Conservation (phyloP, 2,329 filamentous ascomycete species). For the Lecanicillium sp. region DNA sequence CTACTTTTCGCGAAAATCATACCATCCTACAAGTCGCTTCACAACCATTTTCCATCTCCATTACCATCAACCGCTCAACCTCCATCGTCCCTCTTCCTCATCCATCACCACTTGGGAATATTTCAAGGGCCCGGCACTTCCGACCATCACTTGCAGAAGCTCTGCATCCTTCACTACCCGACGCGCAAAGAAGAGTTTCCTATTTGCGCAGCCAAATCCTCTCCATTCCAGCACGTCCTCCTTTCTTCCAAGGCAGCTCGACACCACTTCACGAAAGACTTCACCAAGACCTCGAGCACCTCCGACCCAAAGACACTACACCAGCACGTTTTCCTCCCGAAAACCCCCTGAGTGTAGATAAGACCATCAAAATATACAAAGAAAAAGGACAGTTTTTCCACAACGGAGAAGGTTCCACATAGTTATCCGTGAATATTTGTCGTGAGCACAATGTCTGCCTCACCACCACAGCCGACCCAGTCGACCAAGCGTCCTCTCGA, state of each 20-base stretch:
- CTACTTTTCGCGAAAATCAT: constrained; percentile 23
- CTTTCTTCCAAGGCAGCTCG: constrained; percentile 25
- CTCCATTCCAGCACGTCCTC: constrained; percentile 22
- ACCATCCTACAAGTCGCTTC: constrained; percentile 30
- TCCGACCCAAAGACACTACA: constrained; percentile 49
- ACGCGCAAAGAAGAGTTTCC: too few species aligned
- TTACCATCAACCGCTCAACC: constrained; percentile 19
- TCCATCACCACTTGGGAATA: constrained; percentile 17
- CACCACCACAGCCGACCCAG: constrained; percentile 57
- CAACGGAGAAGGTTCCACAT: constrained; percentile 17
- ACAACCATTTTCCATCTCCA: constrained; percentile 20
- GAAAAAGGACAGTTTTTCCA: constrained; percentile 11
- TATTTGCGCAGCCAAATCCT: constrained; percentile 6
- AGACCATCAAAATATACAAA: constrained; percentile 31
- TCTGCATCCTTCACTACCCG: constrained; percentile 2
- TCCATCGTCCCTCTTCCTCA: constrained; percentile 25
- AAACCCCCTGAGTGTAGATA: constrained; percentile 82
- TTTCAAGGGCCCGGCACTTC: constrained; percentile 10
- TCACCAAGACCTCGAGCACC: constrained; percentile 34
- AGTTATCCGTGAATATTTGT: constrained; percentile 8
- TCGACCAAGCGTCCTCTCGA: constrained; percentile 89
- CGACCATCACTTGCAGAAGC: constrained; percentile 14
- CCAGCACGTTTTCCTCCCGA: constrained; percentile 90
- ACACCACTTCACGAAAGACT: constrained; percentile 32
- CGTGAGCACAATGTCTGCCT: constrained; percentile 61